phyloP scores from a whole-genome alignment of 768 basidiomycete species.

The Harrya chromipes region DNA sequence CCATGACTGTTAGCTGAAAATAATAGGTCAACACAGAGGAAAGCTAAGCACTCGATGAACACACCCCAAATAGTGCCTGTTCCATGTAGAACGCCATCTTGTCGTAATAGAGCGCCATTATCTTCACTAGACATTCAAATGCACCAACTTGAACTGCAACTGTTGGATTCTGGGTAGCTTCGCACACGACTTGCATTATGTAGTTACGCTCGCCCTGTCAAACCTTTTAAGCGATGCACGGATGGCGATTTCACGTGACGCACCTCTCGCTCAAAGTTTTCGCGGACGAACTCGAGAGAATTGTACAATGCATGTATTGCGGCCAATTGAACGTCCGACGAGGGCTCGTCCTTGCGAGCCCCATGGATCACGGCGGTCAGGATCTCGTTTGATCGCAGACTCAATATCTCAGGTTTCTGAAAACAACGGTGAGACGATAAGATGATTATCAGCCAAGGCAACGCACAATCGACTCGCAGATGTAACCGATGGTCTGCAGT shows the following conservation, averaged over 20 bases:
- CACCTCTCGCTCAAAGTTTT: constrained; percentile 98
- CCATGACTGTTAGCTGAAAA: constrained; percentile 85
- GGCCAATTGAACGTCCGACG: constrained; percentile 85
- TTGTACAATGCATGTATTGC: constrained; percentile 92
- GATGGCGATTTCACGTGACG: constrained; percentile 24
- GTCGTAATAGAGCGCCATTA: constrained; percentile 98
- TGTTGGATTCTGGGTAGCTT: constrained; percentile 85
- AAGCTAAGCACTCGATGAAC: constrained; percentile 30
- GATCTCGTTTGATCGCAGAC: constrained; percentile 91
- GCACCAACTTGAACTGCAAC: constrained; percentile 90
- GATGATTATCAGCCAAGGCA: not conserved
- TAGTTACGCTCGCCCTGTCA: constrained; percentile 95
- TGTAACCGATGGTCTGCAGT: constrained; percentile 92
- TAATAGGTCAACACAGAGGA: constrained; percentile 11
- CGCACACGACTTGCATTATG: constrained; percentile 99
- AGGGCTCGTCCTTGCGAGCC: constrained; percentile 92
- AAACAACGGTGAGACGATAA: constrained; percentile 6
- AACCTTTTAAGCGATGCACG: constrained; percentile 2
- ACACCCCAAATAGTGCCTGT: constrained; percentile 92
- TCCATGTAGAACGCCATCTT: constrained; percentile 99
- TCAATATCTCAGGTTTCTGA: constrained; percentile 91
- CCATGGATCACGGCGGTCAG: constrained; percentile 98
- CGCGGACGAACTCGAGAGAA: constrained; percentile 94
- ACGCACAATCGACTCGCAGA: constrained; percentile 95
- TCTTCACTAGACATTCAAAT: constrained; percentile 92